These are phyloP conservation scores for Pseudonectria buxi DNA, from an alignment of 2,329 filamentous ascomycete species.

Conservation along the genomic window DNA sequence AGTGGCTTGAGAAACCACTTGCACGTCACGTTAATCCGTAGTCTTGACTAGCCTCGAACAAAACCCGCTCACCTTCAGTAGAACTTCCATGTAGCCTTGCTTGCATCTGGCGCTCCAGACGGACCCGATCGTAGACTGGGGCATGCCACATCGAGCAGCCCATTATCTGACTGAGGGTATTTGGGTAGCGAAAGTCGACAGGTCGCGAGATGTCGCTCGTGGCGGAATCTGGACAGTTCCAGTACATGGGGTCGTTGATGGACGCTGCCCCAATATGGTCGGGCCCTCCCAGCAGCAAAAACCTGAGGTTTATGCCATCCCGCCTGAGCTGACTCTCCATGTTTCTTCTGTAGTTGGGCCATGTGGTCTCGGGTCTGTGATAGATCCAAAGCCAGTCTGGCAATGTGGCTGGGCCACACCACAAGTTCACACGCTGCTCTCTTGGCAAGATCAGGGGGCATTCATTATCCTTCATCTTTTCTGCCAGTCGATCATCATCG, in stretches of 20 bases:
- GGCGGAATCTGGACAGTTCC: slow-evolving; percentile 18
- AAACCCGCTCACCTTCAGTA: slow-evolving; percentile 2
- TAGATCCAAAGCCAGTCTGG: slow-evolving; percentile 22
- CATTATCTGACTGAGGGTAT: slow-evolving; percentile 15
- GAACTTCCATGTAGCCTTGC: slow-evolving; percentile 2
- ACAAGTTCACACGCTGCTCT: slow-evolving; percentile 19
- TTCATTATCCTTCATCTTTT: slow-evolving; percentile 14
- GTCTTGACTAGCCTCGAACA: background rate
- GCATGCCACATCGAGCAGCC: slow-evolving; percentile 14
- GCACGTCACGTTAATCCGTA: accelerated
- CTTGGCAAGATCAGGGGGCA: slow-evolving; percentile 10
- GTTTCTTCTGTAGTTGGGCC: slow-evolving; percentile 7
- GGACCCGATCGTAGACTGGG: slow-evolving; percentile 1
- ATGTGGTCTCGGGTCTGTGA: slow-evolving; percentile 9
- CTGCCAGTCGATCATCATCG: slow-evolving; percentile 15
- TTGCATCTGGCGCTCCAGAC: slow-evolving; percentile 8
- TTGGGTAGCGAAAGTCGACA: slow-evolving; percentile 19
- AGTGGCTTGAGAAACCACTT: slow-evolving; percentile 1
- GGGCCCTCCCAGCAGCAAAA: slow-evolving; percentile 18
- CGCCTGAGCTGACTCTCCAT: slow-evolving; percentile 5
- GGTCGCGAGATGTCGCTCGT: slow-evolving; percentile 19
- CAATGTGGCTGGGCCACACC: slow-evolving; percentile 11
- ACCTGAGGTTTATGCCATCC: slow-evolving; percentile 12
- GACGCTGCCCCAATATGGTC: slow-evolving; percentile 13
- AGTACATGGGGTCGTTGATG: slow-evolving; percentile 10